Evolutionary conservation across 2,329 filamentous ascomycete species (phyloP), one percentile per base, ranked within the genome.

Genomic region (Seiridium cupressi): DNA sequence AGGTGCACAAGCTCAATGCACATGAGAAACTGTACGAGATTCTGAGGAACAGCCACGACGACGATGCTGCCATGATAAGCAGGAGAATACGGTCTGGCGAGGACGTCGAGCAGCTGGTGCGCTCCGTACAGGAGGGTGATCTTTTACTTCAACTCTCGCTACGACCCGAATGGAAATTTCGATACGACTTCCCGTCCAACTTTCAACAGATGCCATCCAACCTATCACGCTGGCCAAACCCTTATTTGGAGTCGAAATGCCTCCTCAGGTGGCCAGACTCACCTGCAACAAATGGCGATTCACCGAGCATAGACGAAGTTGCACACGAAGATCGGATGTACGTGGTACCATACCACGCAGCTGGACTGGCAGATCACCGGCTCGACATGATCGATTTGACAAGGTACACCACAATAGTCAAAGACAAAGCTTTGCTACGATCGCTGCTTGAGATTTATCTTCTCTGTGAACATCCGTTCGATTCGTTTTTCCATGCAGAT

Each of bases 341-440:
- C 44, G 58, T 65, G 26, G 56, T 63, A 48, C 67, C 62, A 7
- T 70, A 64, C 40, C 68, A 72, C 49, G 61, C 64, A 7, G 68
- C 64, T 26, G 63, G 66, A 32, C 51, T 72, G 7, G 60, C 63
- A 10, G 69, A 71, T 18, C 38, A 62, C 35, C 59, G 63, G 44
- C 63, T 72, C 44, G 58, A 62, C 8, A 55, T 51, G 3, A 65
- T 65, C 8, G 63, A 61, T n/a, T 61, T 68, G 7, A 66, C 69
- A 8, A 61, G 53, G 18, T 72, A 70, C 70, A 72, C 70, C 1
- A 63, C 48, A 1, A 66, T 71, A 3, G 64, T 60, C 5, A 54
- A 61, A 2, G 68, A 72, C 48, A 68, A 72, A 31, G 38, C 35
- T 1, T 62, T 72, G 44, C 61, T 73, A 61, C 63, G 67, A 3